Evolutionary conservation across 176 grass and related monocot species (phyloP), one percentile per base, ranked within the genome.

Genomic region (Oryza meyeriana): DNA sequence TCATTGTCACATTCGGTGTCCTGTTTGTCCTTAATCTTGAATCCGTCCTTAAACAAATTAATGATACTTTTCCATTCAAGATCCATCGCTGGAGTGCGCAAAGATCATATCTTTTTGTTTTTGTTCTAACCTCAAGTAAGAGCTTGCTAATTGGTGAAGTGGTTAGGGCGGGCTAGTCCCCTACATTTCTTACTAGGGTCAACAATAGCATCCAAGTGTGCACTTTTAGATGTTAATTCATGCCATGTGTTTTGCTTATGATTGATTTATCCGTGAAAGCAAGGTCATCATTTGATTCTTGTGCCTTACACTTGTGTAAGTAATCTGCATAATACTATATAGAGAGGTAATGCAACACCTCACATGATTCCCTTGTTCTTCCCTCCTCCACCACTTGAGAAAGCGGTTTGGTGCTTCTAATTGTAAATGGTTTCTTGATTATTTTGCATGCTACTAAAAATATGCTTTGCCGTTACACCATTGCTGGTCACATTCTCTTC

Each of bases 311-410:
- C 26, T 31, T 72, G 69, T 70, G 27, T 75, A 80, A 75, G 70
- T 70, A 76, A 89, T 76, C 75, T 30, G 8, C 64, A 82, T 73
- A 57, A 78, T 62, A 44, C 74, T 71, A 72, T 31, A 48, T 55
- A 88, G 2, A 24, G 55, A 88, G 64, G 79, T 77, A 79, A 86
- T 81, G 84, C 75, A 87, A 85, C 81, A 91, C 83, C 86, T 94
- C 94, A 89, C 57, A 91, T 88, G 89, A 94, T 97, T 94, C 89
- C 22, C 83, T 83, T 76, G 74, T 90, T 83, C 84, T 26, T 86
- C 55, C 48, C 18, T 58, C 81, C n/a, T 50, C 68, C 79, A 75
- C 84, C 88, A 90, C 79, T 87, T 35, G 42, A 79, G 47, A 86
- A 90, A 90, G 79, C 74, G 74, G 58, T 73, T 74, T 83, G 79